These are phyloP conservation scores for Saksenaea oblongispora DNA, from an alignment of 371 early-diverging fungal species.

Conservation along the genomic window DNA sequence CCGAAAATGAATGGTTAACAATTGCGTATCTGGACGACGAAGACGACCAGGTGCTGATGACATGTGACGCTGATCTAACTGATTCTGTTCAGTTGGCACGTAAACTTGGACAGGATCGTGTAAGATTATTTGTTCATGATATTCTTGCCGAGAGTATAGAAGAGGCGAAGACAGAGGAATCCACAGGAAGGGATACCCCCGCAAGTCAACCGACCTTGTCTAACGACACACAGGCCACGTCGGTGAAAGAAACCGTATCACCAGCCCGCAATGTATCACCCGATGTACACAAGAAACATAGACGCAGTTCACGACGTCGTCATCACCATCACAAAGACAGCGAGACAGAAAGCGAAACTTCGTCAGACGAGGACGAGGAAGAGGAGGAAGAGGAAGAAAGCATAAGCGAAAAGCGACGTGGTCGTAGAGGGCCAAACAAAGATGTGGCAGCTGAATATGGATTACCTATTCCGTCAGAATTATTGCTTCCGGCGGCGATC, in stretches of 20 bases:
- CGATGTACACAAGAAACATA: background rate
- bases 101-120: constrained; percentile 73
- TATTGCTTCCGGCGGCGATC: constrained; percentile 63
- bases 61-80: constrained; percentile 74
- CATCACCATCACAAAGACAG: background rate
- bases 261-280: background rate
- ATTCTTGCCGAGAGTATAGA: constrained; percentile 12
- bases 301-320: background rate
- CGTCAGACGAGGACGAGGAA: constrained; percentile 21
- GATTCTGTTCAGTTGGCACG: constrained; percentile 84
- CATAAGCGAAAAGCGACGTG: constrained; percentile 11
- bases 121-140: constrained; percentile 72
- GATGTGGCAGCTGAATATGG: constrained; percentile 20
- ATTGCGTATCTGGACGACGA: constrained; percentile 91
- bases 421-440: constrained; percentile 12
- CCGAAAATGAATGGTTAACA: constrained; percentile 42
- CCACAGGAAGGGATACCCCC: background rate
- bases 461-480: constrained; percentile 51
- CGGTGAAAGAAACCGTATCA: background rate
- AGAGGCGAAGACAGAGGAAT: background rate
- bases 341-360: constrained; percentile 22
- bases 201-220: constrained; percentile 13
- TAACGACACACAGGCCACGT: constrained; percentile 5
- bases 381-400: constrained; percentile 5
- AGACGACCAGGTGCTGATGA: constrained; percentile 82